phyloP scores from a whole-genome alignment of 345 rosid genomes.

The Raphanus raphanistrum region DNA sequence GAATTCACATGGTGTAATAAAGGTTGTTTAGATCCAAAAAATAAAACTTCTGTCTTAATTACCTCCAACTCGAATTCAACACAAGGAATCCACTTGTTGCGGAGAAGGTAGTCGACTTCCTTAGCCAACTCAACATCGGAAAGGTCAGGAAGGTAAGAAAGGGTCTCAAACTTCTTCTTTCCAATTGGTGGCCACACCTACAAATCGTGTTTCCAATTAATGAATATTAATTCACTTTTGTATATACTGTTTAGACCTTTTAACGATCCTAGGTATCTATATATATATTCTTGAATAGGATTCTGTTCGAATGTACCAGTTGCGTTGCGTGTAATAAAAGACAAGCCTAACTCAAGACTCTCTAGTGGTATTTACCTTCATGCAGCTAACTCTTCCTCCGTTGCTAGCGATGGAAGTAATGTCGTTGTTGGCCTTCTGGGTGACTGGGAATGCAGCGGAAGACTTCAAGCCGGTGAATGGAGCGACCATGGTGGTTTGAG shows the following conservation, averaged over 20 bases:
- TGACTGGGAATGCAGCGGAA: not conserved
- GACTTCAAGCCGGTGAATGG: not conserved
- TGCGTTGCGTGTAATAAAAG: not conserved
- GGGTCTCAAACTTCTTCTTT: conserved; percentile 2
- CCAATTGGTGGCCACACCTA: conserved; percentile 25
- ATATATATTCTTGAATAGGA: not conserved
- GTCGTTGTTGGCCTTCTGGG: not conserved
- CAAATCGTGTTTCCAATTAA: not conserved
- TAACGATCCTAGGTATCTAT: not conserved
- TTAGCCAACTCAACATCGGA: not conserved
- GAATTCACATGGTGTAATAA: not conserved
- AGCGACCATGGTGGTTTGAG: conserved; percentile 3
- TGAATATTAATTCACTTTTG: not conserved
- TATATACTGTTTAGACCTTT: not conserved
- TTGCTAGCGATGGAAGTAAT: not conserved
- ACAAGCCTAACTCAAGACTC: not conserved
- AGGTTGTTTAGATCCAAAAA: not conserved
- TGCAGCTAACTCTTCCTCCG: conserved; percentile 1
- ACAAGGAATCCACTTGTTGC: conserved; percentile 2
- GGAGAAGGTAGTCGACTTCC: not conserved
- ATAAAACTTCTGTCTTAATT: not conserved
- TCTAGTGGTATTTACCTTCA: not conserved
- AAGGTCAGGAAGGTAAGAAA: conserved; percentile 1
- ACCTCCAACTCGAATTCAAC: conserved; percentile 3
- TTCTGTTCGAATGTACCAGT: not conserved